Evolutionary conservation across 495 filamentous ascomycete species (phyloP).

Genomic region (Neurospora sp.): DNA sequence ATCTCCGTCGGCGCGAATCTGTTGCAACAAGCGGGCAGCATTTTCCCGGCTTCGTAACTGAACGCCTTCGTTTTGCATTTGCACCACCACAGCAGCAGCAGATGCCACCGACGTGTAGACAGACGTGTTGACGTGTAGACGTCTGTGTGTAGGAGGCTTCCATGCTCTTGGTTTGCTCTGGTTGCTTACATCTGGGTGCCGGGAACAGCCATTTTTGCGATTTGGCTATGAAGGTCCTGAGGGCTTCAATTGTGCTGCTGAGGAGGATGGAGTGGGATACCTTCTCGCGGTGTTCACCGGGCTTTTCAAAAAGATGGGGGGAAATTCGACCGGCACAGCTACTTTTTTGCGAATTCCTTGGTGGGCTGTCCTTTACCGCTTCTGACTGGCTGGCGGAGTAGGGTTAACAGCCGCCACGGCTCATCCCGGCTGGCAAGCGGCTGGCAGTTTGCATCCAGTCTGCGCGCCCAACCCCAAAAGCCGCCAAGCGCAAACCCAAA

Average conservation of each 20-base stretch:
- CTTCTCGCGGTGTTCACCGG: slow-evolving; percentile 20
- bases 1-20: neutral
- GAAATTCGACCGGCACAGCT: slow-evolving; percentile 22
- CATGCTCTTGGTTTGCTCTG: neutral
- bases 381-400: slow-evolving; percentile 18
- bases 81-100: neutral
- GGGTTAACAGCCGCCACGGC: slow-evolving; percentile 17
- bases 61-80: neutral
- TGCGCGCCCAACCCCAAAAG: neutral
- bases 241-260: slow-evolving; percentile 16
- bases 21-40: neutral
- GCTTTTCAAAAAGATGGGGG: slow-evolving; percentile 19
- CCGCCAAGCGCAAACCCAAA: neutral
- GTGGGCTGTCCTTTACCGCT: slow-evolving; percentile 18
- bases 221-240: slow-evolving; percentile 19
- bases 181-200: slow-evolving; percentile 46
- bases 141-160: neutral
- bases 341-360: slow-evolving; percentile 28
- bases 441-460: neutral
- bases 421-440: neutral
- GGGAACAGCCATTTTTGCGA: slow-evolving; percentile 40
- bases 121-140: neutral
- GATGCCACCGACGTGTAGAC: neutral
- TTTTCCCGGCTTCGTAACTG: neutral
- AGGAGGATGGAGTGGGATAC: slow-evolving; percentile 16